Base-by-base conservation (phyloP, 2,329 filamentous ascomycete genomes). In the Xylariaceae sp. region DNA sequence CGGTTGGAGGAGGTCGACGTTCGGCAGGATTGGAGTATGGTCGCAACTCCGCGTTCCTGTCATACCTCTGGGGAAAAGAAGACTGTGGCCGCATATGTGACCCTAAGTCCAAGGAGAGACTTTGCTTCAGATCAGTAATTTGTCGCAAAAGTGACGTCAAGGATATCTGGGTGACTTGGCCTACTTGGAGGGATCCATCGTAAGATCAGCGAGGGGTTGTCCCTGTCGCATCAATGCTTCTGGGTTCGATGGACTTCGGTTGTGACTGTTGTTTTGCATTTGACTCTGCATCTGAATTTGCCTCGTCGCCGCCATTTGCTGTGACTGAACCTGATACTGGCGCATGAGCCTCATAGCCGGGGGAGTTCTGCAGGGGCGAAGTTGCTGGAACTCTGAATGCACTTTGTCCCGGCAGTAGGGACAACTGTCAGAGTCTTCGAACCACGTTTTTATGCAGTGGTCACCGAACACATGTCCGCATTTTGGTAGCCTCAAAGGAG, bases 381-480 rank as follows among this genome's bases (percentile, higher is more conserved):
- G 39, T 19, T 18, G 39, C 31, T 49, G 51, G 18, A 65, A 60
- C 50, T 82, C 76, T 2, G 79, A 77, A 2, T 74, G 78, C 19
- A 86, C 69, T 58, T 82, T 82, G 54, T 81, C 75, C 22, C 82
- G 76, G 63, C 82, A 86, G 58, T 85, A 85, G 0, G 82, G 82
- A 56, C 82, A 86, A 47, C 72, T 82, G 56, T 82, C 76, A 1
- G 79, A 79, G 41, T 84, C 79, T 45, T 80, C 72, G 39, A 86
- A 75, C 82, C 82, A 86, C 56, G 80, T 83, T 62, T 79, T 82
- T 55, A 86, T 81, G 62, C 82, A 86, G 56, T 77, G 73, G 48
- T 83, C 75, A 15, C 82, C 82, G 62, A 86, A 86, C 6, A 85
- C 64, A 57, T 86, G 82, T 56, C 78, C 81, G 70, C 82, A 86